Conservation (phyloP, 176 grass and related monocot genomes). For the Otatea glauca region DNA sequence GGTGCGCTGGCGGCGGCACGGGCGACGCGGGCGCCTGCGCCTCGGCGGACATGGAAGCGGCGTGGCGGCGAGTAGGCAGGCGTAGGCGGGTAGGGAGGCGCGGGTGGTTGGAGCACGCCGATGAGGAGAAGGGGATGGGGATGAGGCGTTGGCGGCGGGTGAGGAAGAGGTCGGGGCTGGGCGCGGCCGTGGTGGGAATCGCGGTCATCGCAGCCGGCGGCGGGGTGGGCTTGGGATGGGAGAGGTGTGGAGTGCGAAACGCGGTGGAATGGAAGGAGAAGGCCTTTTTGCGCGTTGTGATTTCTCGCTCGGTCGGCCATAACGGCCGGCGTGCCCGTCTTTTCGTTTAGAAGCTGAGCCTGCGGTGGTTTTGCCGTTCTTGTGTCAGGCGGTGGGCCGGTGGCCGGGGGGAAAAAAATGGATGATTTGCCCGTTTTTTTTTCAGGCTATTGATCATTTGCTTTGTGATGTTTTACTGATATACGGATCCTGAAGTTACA, state of each 20-base stretch:
- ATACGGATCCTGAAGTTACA: too few species aligned
- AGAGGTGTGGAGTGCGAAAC: not conserved
- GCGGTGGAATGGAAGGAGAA: not conserved
- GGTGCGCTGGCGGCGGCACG: conserved; percentile 75
- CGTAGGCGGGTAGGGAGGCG: not conserved
- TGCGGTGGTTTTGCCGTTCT: too few species aligned
- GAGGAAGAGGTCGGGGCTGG: not conserved
- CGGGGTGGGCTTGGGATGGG: conserved; percentile 1
- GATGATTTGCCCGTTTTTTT: too few species aligned
- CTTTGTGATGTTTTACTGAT: too few species aligned
- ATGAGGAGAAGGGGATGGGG: conserved; percentile 14
- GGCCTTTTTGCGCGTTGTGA: not conserved
- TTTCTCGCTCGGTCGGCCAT: not conserved
- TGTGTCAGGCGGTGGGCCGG: too few species aligned
- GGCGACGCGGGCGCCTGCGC: conserved; percentile 11
- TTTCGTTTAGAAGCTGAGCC: too few species aligned
- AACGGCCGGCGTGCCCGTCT: not conserved
- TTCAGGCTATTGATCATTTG: too few species aligned
- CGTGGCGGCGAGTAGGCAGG: conserved; percentile 28
- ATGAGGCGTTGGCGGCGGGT: conserved; percentile 7
- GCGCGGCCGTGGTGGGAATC: conserved; percentile 22
- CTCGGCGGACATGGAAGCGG: conserved; percentile 36
- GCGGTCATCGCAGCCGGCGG: conserved; percentile 29
- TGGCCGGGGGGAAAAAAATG: too few species aligned
- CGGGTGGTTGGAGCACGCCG: not conserved